phyloP scores from a whole-genome alignment of 2,329 filamentous ascomycete species.

The Torrubiella hemipterigena region DNA sequence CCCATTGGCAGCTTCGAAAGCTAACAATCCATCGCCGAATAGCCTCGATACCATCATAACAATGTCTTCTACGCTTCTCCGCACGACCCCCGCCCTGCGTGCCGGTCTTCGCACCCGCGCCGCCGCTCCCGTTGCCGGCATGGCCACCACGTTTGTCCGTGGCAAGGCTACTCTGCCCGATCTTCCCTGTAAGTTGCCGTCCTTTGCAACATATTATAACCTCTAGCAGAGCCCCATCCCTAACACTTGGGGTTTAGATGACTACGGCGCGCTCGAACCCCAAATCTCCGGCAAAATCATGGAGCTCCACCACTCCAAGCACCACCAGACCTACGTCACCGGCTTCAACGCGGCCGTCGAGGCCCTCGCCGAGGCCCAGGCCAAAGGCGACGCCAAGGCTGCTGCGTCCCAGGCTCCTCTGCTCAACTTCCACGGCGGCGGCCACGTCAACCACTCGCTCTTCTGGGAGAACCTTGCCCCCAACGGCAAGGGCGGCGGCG shows the following conservation, averaged over 20 bases:
- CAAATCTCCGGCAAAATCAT: conserved; percentile 82
- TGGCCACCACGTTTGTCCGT: conserved; percentile 66
- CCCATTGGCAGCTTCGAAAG: too few relatives aligned
- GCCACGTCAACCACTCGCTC: conserved; percentile 76
- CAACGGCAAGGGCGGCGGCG: conserved; percentile 47
- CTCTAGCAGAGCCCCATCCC: neutral
- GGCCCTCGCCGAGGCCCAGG: conserved; percentile 53
- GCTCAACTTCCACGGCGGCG: conserved; percentile 73
- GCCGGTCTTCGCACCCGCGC: conserved; percentile 58
- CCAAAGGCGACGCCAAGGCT: conserved; percentile 45
- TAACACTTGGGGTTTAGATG: conserved; percentile 45
- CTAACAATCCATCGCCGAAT: too few relatives aligned
- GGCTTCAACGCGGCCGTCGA: conserved; percentile 72
- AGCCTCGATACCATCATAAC: conserved; percentile 14
- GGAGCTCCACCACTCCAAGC: conserved; percentile 90
- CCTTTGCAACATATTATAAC: neutral
- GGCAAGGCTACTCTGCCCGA: conserved; percentile 91
- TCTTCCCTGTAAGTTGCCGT: conserved; percentile 41
- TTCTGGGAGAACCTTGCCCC: conserved; percentile 79
- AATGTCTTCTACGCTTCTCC: conserved; percentile 71
- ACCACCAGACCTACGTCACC: conserved; percentile 90
- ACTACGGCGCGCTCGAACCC: conserved; percentile 89
- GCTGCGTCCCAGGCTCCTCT: conserved; percentile 37
- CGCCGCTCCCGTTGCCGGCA: conserved; percentile 48
- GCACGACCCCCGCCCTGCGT: conserved; percentile 54